Conservation (phyloP, 768 basidiomycete species). For the Mycena galopus region DNA sequence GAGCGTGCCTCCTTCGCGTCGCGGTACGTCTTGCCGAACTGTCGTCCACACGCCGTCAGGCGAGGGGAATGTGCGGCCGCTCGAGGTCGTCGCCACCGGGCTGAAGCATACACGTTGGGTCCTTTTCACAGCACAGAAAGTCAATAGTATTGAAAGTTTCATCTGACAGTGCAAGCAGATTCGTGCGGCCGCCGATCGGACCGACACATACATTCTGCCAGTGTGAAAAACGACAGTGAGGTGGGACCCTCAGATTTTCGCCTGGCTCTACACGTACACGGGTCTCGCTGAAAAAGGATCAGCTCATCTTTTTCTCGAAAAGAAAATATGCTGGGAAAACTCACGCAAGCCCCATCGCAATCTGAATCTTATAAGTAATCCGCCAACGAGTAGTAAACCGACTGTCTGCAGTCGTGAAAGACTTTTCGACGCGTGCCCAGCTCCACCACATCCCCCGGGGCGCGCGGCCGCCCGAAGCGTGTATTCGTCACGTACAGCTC, state of each 20-base stretch:
- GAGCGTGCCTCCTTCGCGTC: slow-evolving; percentile 24
- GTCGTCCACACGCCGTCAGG: slow-evolving; percentile 25
- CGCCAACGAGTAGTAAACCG: slow-evolving; percentile 31
- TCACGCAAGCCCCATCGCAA: slow-evolving; percentile 38
- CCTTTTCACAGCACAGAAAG: slow-evolving; percentile 3
- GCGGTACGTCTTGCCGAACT: slow-evolving; percentile 28
- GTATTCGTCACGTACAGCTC: slow-evolving; percentile 41
- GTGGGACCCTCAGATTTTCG: not conserved
- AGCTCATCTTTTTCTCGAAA: not conserved
- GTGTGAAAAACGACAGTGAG: not conserved
- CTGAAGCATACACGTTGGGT: not conserved
- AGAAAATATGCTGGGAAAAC: slow-evolving; percentile 6
- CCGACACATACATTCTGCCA: not conserved
- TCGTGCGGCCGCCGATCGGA: not conserved
- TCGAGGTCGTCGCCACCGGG: slow-evolving; percentile 14
- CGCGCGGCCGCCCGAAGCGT: slow-evolving; percentile 30
- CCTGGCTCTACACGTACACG: not conserved
- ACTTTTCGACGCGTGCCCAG: slow-evolving; percentile 32
- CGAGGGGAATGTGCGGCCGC: slow-evolving; percentile 14
- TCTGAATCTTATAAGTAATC: slow-evolving; percentile 32
- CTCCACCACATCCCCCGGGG: slow-evolving; percentile 31
- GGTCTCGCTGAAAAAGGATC: not conserved
- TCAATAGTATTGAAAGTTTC: slow-evolving; percentile 24
- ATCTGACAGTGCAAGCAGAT: slow-evolving; percentile 9
- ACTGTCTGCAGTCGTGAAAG: slow-evolving; percentile 35